A percentile compares a stretch with the other conserved stretches of the same genome.
Conservation (phyloP, 805 yeast genomes). For the Zygosaccharomyces kombuchaensis region DNA sequence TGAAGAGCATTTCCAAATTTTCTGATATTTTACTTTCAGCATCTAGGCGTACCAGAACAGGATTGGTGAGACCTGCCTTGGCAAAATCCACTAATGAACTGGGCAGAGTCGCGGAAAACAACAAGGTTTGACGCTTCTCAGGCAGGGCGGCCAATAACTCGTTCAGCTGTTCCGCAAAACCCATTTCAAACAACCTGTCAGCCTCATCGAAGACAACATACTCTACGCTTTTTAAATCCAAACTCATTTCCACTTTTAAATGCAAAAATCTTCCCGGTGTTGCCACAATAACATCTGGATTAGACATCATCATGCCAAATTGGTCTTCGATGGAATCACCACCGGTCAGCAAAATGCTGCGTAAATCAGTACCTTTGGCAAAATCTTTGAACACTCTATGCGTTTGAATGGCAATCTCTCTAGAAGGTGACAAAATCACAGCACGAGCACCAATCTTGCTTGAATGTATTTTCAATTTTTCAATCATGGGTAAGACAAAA, state of each 20-base stretch:
- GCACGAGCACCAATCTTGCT: constrained; percentile 89
- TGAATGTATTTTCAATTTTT: constrained; percentile 74
- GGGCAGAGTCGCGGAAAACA: constrained; percentile 95
- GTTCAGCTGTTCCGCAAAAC: constrained; percentile 88
- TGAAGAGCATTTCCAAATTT: constrained; percentile 82
- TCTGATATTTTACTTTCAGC: constrained; percentile 90
- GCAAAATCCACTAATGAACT: constrained; percentile 92
- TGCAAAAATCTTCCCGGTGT: constrained; percentile 98
- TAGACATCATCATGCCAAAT: constrained; percentile 84
- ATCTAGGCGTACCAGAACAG: constrained; percentile 88
- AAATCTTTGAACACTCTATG: constrained; percentile 85
- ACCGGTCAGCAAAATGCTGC: constrained; percentile 82
- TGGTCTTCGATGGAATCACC: constrained; percentile 99
- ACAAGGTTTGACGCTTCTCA: constrained; percentile 73
- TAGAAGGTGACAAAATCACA: constrained; percentile 83
- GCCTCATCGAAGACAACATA: constrained; percentile 96
- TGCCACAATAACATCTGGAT: constrained; percentile 93
- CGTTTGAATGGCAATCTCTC: constrained; percentile 95
- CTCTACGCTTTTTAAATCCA: constrained; percentile 78
- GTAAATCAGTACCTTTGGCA: constrained; percentile 73
- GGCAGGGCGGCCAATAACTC: constrained; percentile 85
- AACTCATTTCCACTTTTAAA: constrained; percentile 89
- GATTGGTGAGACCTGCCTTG: constrained; percentile 90
- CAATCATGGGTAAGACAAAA: constrained; percentile 84
- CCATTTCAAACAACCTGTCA: constrained; percentile 93